Evolutionary conservation across 1,139 yeast species (phyloP).

Genomic region (Kodamaea arcana): DNA sequence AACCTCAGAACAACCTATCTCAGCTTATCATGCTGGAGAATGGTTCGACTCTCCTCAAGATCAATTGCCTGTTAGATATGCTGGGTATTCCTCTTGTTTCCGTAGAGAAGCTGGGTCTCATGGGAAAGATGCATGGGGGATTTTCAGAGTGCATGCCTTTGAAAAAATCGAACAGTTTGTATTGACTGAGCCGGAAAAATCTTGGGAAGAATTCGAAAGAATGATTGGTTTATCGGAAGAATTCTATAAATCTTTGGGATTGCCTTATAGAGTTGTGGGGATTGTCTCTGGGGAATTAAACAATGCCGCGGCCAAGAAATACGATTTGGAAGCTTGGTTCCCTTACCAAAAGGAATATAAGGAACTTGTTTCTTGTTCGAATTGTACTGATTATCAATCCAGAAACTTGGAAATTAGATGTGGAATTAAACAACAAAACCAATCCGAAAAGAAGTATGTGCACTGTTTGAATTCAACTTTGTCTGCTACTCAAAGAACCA

Average conservation of each 20-base stretch:
- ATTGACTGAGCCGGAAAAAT: slow-evolving; percentile 94
- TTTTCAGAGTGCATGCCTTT: slow-evolving; percentile 96
- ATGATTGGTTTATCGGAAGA: slow-evolving; percentile 92
- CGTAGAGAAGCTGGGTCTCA: slow-evolving; percentile 99
- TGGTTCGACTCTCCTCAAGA: slow-evolving; percentile 98
- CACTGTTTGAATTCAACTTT: slow-evolving; percentile 97
- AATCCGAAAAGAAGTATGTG: slow-evolving; percentile 94
- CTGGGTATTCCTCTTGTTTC: slow-evolving; percentile 97
- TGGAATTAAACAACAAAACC: slow-evolving; percentile 95
- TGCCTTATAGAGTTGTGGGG: slow-evolving; percentile 96
- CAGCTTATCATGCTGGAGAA: slow-evolving; percentile 96
- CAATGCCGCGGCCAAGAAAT: slow-evolving; percentile 98
- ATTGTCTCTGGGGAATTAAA: slow-evolving; percentile 98
- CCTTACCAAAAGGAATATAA: slow-evolving; percentile 98
- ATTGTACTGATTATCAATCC: slow-evolving; percentile 98
- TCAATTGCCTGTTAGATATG: slow-evolving; percentile 93
- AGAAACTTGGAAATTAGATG: slow-evolving; percentile 98
- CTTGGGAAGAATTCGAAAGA: slow-evolving; percentile 95
- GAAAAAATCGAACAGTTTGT: slow-evolving; percentile 97
- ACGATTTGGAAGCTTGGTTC: slow-evolving; percentile 99
- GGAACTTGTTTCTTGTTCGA: slow-evolving; percentile 96
- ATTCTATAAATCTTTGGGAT: slow-evolving; percentile 84
- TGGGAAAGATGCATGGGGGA: slow-evolving; percentile 99
- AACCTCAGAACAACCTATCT: slow-evolving; percentile 98
- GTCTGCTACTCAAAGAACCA: slow-evolving; percentile 96